Base-by-base conservation (phyloP, 179 eudicot species). In the Camellia oleifera region DNA sequence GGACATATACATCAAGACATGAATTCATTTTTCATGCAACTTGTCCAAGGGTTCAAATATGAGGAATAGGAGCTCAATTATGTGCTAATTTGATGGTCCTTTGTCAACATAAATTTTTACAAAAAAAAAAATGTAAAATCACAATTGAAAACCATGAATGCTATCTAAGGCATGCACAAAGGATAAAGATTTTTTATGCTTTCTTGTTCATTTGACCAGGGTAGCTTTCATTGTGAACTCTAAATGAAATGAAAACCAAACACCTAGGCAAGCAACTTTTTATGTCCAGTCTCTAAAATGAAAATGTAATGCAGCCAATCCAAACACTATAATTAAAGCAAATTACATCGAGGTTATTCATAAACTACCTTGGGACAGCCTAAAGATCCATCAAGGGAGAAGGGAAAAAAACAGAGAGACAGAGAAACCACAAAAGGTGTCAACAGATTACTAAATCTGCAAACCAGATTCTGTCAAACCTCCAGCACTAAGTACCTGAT, bases 401-500 rank as follows among this genome's bases (percentile, higher is more conserved):
- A 53, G 20, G 6, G 12, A 3, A 53, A 20, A 23, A 10, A 20
- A 53, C 17, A 57, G 7, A 42, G n/a, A 32, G 0, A 26, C 32
- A 26, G 10, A 57, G 0, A 52, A 54, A 26, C 23, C 77, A 56
- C 20, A 48, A 52, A 72, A 62, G 10, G n/a, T 10, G n/a, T 14
- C 9, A 11, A 32, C 13, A 66, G 72, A 12, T 18, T 13, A 45
- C 54, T 12, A 80, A 80, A 66, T 42, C 64, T 66, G 52, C 66
- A 72, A 32, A 65, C n/a, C 54, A 71, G 10, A 1, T 26, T 2
- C 65, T 74, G 62, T 63, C 6, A 69, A 82, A 44, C 70, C 57
- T 77, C 53, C 11, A 62, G 66, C 23, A 61, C 23, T 70, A n/a
- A 14, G 76, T 82, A 95, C 98, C 99, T 95, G 98, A 87, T 86